Base-by-base conservation (phyloP, 768 basidiomycete species). In the Tephrocybe sp. region DNA sequence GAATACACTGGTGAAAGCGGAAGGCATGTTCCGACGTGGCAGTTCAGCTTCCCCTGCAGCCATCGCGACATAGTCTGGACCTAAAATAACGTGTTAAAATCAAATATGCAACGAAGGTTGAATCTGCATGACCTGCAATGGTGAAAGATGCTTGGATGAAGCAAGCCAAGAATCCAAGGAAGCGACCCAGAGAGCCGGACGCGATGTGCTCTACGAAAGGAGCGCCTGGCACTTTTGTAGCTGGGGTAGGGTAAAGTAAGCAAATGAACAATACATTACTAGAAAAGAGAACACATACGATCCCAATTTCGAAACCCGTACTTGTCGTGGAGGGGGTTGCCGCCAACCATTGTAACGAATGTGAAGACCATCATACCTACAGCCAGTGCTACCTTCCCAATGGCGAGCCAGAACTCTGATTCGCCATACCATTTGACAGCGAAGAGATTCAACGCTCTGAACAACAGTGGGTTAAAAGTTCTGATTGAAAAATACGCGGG, bases 1-100 rank as follows among this genome's bases (percentile, higher is more conserved):
- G 66, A 90, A 85, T 39, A 93, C 89, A n/a, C 83, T 73, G 37
- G 77, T 78, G 62, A 90, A 86, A 10, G 89, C 89, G 57, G 71
- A 77, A 36, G 86, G 81, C 58, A 94, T 80, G 56, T 81, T 86
- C 24, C 75, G 75, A 26, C 89, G 79, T 0, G 92, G 91, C 53
- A 79, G 76, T 53, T 77, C 68, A 1, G 86, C 83, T 69, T 94
- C 90, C 2, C 84, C 87, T 20, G 88, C 89, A 2, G 86, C 75
- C 67, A 80, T 77, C 25, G 78, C 62, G 5, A 80, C 74, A 49
- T 78, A 79, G 50, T 80, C 79, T 2, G 79, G 79, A 7, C 77
- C 74, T 74, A 33, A 7, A 17, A 44, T 9, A 20, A 5, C 5
- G 23, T 15, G 33, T 25, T 44, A 18, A 57, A 50, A 40, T 20